Evolutionary conservation across 129 eudicot species (phyloP).

Genomic region (Saussurea involucrata): DNA sequence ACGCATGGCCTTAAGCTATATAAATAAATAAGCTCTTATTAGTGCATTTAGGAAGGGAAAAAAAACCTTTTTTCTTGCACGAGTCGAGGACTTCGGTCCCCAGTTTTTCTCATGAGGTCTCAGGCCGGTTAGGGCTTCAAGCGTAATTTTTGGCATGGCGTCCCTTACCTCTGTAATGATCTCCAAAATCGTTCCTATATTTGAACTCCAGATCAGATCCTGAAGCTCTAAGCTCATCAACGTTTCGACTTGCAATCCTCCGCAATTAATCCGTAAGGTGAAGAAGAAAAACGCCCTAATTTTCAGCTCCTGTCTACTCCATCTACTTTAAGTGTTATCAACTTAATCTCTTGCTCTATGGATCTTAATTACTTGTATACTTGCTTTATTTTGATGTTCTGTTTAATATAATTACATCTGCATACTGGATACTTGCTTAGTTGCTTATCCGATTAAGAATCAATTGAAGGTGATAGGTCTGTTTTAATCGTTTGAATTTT

Average conservation of each 20-base stretch:
- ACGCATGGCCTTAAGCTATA: too few species aligned
- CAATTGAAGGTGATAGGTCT: neutral
- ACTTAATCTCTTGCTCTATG: neutral
- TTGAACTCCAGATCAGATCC: neutral
- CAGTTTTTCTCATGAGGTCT: too few species aligned
- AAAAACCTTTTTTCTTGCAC: too few species aligned
- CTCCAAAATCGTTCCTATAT: neutral
- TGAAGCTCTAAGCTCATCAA: conserved; percentile 6
- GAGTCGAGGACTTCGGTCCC: too few species aligned
- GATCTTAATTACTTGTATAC: neutral
- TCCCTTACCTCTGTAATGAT: neutral
- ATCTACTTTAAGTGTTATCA: conserved; percentile 2
- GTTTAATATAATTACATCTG: neutral
- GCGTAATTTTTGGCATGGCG: neutral
- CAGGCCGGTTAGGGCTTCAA: too few species aligned
- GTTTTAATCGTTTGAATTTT: neutral
- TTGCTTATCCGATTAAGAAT: neutral
- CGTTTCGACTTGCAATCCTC: neutral
- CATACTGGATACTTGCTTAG: neutral
- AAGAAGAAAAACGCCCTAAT: conserved; percentile 15
- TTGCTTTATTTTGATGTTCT: neutral
- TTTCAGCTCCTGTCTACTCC: neutral
- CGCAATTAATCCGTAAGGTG: conserved; percentile 12
- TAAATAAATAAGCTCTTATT: too few species aligned
- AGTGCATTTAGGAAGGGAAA: too few species aligned